Conservation (phyloP, 768 basidiomycete genomes). For the Asterophora parasitica region DNA sequence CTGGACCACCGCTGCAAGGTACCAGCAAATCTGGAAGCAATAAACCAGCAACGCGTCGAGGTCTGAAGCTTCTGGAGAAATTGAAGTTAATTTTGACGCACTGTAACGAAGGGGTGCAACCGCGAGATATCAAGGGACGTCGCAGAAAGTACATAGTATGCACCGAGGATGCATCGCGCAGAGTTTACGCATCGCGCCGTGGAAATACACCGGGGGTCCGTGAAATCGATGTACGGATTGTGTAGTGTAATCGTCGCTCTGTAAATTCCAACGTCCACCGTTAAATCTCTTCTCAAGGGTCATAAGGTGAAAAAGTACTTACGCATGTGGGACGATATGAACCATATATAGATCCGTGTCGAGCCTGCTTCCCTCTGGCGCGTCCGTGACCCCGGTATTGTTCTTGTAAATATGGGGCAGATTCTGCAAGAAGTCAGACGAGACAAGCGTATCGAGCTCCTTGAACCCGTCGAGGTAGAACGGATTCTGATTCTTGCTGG, state of each 20-base stretch:
- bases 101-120: constrained; percentile 78
- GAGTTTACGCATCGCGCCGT: constrained; percentile 72
- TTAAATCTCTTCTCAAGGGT: constrained; percentile 12
- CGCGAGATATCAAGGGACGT: constrained; percentile 79
- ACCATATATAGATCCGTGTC: constrained; percentile 88
- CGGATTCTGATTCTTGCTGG: constrained; percentile 71
- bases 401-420: constrained; percentile 66
- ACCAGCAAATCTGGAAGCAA: constrained; percentile 74
- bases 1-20: constrained; percentile 83
- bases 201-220: constrained; percentile 58
- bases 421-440: constrained; percentile 60
- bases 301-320: constrained; percentile 26
- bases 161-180: constrained; percentile 66
- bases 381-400: constrained; percentile 57
- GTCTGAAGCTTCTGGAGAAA: neutral
- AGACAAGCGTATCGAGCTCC: constrained; percentile 65
- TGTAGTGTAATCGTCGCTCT: constrained; percentile 88
- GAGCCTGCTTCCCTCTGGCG: constrained; percentile 51
- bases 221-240: constrained; percentile 77
- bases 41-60: neutral
- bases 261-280: neutral
- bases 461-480: constrained; percentile 63
- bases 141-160: constrained; percentile 74
- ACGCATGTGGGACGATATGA: constrained; percentile 84
- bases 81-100: constrained; percentile 30